A percentile compares a stretch with the other conserved stretches of the same genome.
phyloP scores from a whole-genome alignment of 2,329 filamentous ascomycete species.

The Sclerotinia nivalis region DNA sequence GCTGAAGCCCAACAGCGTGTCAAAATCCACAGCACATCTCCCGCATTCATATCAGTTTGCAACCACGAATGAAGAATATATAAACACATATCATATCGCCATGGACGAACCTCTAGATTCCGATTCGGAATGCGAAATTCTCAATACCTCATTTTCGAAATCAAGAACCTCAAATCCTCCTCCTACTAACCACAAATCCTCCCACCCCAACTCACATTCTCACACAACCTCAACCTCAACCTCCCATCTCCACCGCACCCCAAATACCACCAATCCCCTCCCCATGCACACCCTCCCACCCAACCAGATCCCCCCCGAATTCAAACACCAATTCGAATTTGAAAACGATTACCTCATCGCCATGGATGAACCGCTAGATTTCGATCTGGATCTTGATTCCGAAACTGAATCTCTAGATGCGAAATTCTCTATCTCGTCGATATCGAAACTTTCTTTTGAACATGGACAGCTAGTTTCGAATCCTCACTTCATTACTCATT shows the following conservation, averaged over 20 bases:
- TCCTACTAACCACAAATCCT: neutral
- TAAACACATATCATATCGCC: neutral
- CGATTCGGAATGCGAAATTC: neutral
- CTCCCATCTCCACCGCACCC: neutral
- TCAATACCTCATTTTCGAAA: neutral
- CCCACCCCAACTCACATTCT: too few relatives aligned
- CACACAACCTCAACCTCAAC: neutral
- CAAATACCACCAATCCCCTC: neutral
- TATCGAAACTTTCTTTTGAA: neutral
- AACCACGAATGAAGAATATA: neutral
- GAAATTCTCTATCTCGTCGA: neutral
- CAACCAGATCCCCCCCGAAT: neutral
- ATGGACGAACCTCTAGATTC: neutral
- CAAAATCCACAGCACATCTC: neutral
- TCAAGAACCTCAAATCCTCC: neutral
- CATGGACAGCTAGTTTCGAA: neutral
- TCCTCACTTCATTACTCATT: neutral
- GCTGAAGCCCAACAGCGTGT: neutral
- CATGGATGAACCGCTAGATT: slow-evolving; percentile 1
- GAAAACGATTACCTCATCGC: neutral
- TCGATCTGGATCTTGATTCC: neutral
- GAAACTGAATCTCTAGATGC: neutral
- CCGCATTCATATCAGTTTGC: too few relatives aligned
- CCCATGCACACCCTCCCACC: neutral
- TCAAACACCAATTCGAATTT: too few relatives aligned